Conservation (phyloP, 306 rosid species). For the Macrotyloma uniflorum region DNA sequence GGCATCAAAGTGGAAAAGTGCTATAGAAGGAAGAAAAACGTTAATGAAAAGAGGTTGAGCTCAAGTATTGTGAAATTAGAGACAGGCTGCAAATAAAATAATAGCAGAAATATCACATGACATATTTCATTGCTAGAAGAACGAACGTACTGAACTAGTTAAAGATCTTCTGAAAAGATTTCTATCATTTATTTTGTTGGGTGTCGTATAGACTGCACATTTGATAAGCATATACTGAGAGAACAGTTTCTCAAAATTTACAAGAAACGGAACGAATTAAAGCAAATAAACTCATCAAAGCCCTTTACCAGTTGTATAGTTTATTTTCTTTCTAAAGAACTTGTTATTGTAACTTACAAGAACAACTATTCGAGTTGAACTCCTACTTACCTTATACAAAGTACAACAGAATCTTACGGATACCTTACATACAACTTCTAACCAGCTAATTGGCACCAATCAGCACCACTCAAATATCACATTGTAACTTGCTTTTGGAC, state of each 20-base stretch:
- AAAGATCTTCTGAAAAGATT: not conserved
- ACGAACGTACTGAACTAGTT: not conserved
- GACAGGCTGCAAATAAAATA: not conserved
- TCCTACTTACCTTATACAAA: conserved; percentile 30
- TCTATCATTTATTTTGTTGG: not conserved
- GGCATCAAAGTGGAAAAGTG: not conserved
- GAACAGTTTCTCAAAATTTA: conserved; percentile 12
- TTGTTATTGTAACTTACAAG: conserved; percentile 36
- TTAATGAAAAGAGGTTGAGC: not conserved
- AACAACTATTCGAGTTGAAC: conserved; percentile 41
- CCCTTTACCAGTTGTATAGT: conserved; percentile 25
- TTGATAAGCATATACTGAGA: not conserved
- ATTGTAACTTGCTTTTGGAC: conserved; percentile 39
- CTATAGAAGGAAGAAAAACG: not conserved
- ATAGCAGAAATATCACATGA: not conserved
- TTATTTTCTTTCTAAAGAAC: conserved; percentile 31
- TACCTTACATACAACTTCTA: conserved; percentile 42
- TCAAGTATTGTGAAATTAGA: not conserved
- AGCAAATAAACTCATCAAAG: conserved; percentile 19
- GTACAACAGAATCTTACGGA: conserved; percentile 41
- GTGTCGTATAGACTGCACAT: not conserved
- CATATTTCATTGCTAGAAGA: not conserved
- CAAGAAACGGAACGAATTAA: not conserved
- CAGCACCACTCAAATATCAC: conserved; percentile 41
- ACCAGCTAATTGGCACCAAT: conserved; percentile 42